Conservation (phyloP, 176 grass and related monocot species). For the Puya raimondii region DNA sequence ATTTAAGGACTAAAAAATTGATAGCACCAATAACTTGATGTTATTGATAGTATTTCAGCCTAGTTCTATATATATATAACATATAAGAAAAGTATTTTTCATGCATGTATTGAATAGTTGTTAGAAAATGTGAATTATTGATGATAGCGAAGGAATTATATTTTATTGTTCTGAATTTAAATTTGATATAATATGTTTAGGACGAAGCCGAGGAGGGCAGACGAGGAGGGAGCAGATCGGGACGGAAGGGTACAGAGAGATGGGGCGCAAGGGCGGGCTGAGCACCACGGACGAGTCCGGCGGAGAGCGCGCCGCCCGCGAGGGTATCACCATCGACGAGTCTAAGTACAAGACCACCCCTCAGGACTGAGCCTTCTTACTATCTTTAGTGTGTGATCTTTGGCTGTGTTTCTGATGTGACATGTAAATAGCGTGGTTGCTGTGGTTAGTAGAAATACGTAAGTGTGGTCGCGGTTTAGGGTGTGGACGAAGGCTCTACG, state of each 20-base stretch:
- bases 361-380: conserved; percentile 7
- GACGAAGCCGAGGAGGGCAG: conserved; percentile 59
- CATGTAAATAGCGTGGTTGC: neutral
- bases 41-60: too few species aligned
- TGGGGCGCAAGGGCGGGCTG: conserved; percentile 54
- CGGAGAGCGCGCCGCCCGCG: conserved; percentile 32
- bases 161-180: too few species aligned
- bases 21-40: too few species aligned
- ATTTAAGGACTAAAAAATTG: too few species aligned
- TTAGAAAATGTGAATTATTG: neutral
- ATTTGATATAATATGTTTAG: conserved; percentile 16
- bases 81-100: too few species aligned
- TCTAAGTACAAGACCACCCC: conserved; percentile 46
- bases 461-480: too few species aligned
- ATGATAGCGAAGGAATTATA: neutral
- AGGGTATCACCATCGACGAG: conserved; percentile 50
- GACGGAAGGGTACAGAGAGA: conserved; percentile 47
- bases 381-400: neutral
- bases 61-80: too few species aligned
- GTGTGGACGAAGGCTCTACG: too few species aligned
- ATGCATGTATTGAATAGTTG: neutral
- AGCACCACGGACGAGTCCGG: conserved; percentile 37
- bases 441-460: too few species aligned
- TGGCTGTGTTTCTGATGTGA: neutral
- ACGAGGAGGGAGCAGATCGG: conserved; percentile 48